Evolutionary conservation across 768 basidiomycete genomes (phyloP).

Genomic region (Termitomyces sp.): DNA sequence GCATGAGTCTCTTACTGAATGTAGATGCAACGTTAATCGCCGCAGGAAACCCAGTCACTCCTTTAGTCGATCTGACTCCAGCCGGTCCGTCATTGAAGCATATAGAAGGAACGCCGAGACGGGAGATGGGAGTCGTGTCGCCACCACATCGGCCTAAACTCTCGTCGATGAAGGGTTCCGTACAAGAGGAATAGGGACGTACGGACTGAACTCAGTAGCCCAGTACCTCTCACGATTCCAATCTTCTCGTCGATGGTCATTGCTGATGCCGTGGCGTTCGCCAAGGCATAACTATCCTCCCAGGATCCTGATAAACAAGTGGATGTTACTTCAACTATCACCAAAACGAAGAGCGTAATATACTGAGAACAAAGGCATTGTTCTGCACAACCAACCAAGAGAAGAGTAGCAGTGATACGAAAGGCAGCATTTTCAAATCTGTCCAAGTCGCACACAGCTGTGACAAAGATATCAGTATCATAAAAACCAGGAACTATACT

Average conservation of each 20-base stretch:
- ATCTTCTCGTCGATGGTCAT: slow-evolving; percentile 46
- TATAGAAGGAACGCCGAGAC: slow-evolving; percentile 40
- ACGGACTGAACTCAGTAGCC: slow-evolving; percentile 37
- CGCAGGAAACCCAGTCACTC: slow-evolving; percentile 52
- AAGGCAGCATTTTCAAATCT: neutral
- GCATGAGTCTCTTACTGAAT: slow-evolving; percentile 61
- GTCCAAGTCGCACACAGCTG: neutral
- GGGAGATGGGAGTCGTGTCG: slow-evolving; percentile 37
- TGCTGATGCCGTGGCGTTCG: slow-evolving; percentile 29
- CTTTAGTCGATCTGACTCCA: slow-evolving; percentile 37
- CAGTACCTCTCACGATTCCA: slow-evolving; percentile 42
- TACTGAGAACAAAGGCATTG: slow-evolving; percentile 8
- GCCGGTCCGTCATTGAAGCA: slow-evolving; percentile 50
- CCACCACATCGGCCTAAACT: slow-evolving; percentile 42
- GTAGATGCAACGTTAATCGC: slow-evolving; percentile 52
- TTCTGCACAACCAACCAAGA: neutral
- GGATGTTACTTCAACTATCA: neutral
- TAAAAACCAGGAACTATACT: neutral
- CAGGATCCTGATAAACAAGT: slow-evolving; percentile 33
- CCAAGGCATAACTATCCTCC: slow-evolving; percentile 39
- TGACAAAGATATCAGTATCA: neutral
- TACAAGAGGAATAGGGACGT: slow-evolving; percentile 4
- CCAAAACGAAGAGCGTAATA: neutral
- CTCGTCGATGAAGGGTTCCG: neutral
- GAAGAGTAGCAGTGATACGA: neutral